Base-by-base conservation (phyloP, 129 eudicot genomes). In the Pseudognaphalium luteoalbum region DNA sequence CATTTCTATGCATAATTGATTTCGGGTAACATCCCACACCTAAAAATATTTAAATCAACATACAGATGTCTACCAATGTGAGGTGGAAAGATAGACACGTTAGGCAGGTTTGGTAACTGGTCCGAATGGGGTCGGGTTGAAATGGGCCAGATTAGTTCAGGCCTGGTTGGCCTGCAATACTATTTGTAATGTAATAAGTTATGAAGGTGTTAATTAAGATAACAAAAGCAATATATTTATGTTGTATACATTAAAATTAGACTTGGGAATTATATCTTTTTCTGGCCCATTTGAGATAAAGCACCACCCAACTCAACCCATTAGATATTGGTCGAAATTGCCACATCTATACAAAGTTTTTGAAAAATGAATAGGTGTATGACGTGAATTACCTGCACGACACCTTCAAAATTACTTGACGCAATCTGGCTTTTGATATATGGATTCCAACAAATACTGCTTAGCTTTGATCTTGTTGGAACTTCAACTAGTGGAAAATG, bases 11-110 rank as follows among this genome's bases (percentile, higher is more conserved):
- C 85, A 87, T 6, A 84, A 85, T 80, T 87, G 93, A 78, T 86
- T 80, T 85, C 93, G 93, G 7, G 97, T 86, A 64, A 86, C 96
- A 81, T 94, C 98, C 98, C 98, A 94, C 37, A 94, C 90, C 98
- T 94, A 81, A 73, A 68, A 83, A 58, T 28, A 15, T 72, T 12
- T 20, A 57, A 65, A 66, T 51, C 2, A 68, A 47, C 16, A 37
- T 35, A 12, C n/a, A 2, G 51, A 56, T 33, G 19, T 61, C 70
- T 17, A 6, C 17, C 30, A 41, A 5, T 60, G 25, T 14, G 33
- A 59, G 16, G 65, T 17, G 47, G 60, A 22, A 54, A 54, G 60
- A 54, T 16, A 29, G 52, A 3, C 54, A 44, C 3, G 54, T 47
- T 17, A 47, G 60, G 19, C 19, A 17, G 20, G 44, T 33, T 21